Base-by-base conservation (phyloP, 148 eudicot species). In the Arctostaphylos glauca region DNA sequence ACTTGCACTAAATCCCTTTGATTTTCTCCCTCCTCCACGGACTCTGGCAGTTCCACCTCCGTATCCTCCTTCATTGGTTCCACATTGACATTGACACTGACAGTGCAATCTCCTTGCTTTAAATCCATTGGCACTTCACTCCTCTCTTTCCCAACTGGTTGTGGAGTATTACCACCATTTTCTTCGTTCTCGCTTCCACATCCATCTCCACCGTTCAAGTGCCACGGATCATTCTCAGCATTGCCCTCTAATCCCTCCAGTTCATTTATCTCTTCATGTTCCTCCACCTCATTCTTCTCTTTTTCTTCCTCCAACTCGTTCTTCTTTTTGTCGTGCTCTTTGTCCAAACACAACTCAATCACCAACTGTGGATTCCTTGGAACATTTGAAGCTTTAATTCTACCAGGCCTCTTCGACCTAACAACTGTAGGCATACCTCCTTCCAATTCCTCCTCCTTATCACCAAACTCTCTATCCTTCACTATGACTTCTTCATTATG, bases 361-460 rank as follows among this genome's bases (percentile, higher is more conserved):
- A 86, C 91, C 82, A 74, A 53, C 43, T 83, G 52, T 31, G 74
- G 82, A 83, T 83, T 88, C 70, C 56, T 83, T 43, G 21, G 15
- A 54, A 80, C 81, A 87, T 70, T 87, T 6, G 89, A 90, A 83
- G 83, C 94, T 84, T 84, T 87, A 54, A 85, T 82, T 83, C 90
- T 78, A 56, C 86, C 93, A n/a, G 84, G 82, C 80, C 90, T 88
- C 81, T 82, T 82, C 8, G 92, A 87, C 89, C 87, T 85, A 76
- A 82, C 87, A 74, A 84, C 90, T 70, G 80, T 87, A 1, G 86
- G 85, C 62, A 81, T 86, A 16, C 86, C 89, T 83, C 88, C 87
- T 55, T 84, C 91, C 38, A 81, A 46, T 7, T 25, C 82, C 77
- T 50, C 79, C 74, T 83, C 74, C 56, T 87, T 78, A 8, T 81